Evolutionary conservation across 805 yeast species (phyloP).

Genomic region (Cyberlindnera nakhonratchasimensis): DNA sequence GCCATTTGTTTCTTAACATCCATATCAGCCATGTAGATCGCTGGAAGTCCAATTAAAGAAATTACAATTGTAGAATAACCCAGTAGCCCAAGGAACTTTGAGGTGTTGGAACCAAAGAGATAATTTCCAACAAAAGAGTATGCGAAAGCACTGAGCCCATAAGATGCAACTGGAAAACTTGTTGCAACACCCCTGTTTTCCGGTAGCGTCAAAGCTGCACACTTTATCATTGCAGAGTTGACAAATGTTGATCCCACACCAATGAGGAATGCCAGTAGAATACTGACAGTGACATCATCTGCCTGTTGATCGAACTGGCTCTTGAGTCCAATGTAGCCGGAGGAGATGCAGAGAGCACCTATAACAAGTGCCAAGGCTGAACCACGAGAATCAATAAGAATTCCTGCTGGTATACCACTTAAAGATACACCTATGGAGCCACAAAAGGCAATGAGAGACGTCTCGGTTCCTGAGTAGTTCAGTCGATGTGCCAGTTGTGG

Average conservation of each 20-base stretch:
- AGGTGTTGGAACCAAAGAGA: conserved; percentile 56
- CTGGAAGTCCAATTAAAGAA: conserved; percentile 44
- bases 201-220: conserved; percentile 71
- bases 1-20: conserved; percentile 6
- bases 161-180: conserved; percentile 68
- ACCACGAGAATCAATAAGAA: conserved; percentile 59
- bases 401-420: conserved; percentile 66
- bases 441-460: conserved; percentile 60
- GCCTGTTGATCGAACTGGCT: conserved; percentile 42
- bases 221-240: conserved; percentile 62
- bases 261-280: conserved; percentile 48
- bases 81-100: conserved; percentile 41
- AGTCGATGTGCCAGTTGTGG: conserved; percentile 67
- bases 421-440: conserved; percentile 66
- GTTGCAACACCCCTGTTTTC: conserved; percentile 69
- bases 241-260: conserved; percentile 70
- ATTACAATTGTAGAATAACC: conserved; percentile 41
- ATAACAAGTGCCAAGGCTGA: conserved; percentile 48
- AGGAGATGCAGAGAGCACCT: conserved; percentile 47
- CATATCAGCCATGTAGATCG: conserved; percentile 31
- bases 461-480: conserved; percentile 55
- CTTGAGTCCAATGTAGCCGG: conserved; percentile 56
- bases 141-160: conserved; percentile 70
- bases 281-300: conserved; percentile 40
- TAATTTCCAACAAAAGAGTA: conserved; percentile 54